Evolutionary conservation across 2,329 filamentous ascomycete species (phyloP), one percentile per base, ranked within the genome.

Genomic region (Exophiala sp.): DNA sequence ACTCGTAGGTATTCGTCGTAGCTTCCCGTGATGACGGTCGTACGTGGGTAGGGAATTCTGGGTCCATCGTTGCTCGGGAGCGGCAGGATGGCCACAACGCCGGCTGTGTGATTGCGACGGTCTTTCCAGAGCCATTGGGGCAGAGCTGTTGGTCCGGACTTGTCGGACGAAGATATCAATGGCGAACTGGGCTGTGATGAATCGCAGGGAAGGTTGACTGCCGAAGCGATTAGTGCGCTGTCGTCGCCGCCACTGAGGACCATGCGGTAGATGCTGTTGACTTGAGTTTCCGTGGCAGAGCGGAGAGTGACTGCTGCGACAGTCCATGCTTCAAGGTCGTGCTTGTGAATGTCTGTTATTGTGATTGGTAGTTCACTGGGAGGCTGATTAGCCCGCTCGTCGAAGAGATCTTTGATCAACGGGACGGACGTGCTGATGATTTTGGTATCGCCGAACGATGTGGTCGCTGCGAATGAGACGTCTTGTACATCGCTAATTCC

Each of bases 1-100:
- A 96, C 75, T 10, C 92, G 82, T 14, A 97, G 75, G 57, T 79
- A 77, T 63, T 97, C 91, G 64, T 97, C 94, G 66, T 97, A 99
- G 66, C 89, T 95, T 3, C 94, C 94, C 0, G 91, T 96, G 2
- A 96, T 65, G 2, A 95, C 70, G 3, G 94, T 65, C 7, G 78
- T 73, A 7, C 67, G 61, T 4, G 66, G 39, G 0, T 66, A 62
- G 9, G n/a, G 18, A 11, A 24, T 29, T 6, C 33, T 34, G n/a
- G 5, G 38, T 6, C 21, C 50, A 32, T 41, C 21, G 18, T 44
- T 29, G 18, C 3, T 35, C n/a, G 77, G 66, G 2, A 95, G 72
- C 0, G 91, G 89, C 2, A 96, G 71, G 50, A 97, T 94, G 1
- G 89, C 84, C 0, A 91, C 96, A 1, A 97, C 88, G 9, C 94